Base-by-base conservation (phyloP, 2,329 filamentous ascomycete species). In the Botrytis sinoallii region DNA sequence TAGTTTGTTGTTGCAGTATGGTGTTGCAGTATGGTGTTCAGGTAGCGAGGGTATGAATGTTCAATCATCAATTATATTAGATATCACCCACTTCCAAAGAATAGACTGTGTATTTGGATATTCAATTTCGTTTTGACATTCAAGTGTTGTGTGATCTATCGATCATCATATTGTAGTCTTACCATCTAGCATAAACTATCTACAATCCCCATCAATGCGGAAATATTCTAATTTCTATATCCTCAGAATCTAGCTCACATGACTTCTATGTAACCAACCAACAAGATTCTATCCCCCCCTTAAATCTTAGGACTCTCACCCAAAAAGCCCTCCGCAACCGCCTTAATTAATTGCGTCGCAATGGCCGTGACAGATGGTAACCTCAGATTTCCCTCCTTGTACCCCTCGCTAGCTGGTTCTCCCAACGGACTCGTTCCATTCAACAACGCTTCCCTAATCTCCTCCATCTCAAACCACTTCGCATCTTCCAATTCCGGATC, bases 401-500 rank as follows among this genome's bases (percentile, higher is more conserved):
- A 95, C 18, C 87, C 91, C 59, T 88, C 84, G 0, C 89, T 88
- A 1, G 91, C 84, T 1, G 85, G 81, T 60, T 92, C 91, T 22
- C 90, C 92, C 74, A 97, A 80, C 3, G 87, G 87, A 81, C 89
- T 91, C 0, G 89, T 89, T 0, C 93, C 92, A 14, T 88, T 84
- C 73, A 84, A 83, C 80, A 98, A 83, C 1, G 94, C 95, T 79
- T 92, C 88, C 79, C 90, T 86, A 3, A 97, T 89, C 83, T 97
- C 94, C 1, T 94, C 93, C 48, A 97, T 84, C 0, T 88, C 84
- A 79, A 95, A 95, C 96, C 96, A 99, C 82, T 90, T 92, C 4
- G 96, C 96, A 82, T 92, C 89, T 81, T 97, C 93, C 75, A 99
- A 83, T 85, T 99, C 96, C 0, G 93, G 93, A 81, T 99, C 96